Conservation (phyloP, 768 basidiomycete species). For the Gautieria morchelliformis region DNA sequence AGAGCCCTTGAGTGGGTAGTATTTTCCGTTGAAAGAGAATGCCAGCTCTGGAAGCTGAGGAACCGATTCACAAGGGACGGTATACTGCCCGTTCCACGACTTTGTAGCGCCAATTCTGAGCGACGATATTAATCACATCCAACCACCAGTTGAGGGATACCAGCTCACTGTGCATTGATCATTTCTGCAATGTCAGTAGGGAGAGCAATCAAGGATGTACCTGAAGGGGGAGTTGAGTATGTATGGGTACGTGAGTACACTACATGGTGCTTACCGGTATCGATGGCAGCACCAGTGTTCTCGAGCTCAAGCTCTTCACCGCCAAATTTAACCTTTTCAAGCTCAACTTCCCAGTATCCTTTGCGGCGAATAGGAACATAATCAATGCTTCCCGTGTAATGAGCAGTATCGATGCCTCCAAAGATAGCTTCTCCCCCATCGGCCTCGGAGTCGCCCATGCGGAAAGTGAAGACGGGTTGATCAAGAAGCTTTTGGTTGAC, state of each 20-base stretch:
- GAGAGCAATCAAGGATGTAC: conserved; percentile 88
- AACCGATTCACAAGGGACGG: conserved; percentile 80
- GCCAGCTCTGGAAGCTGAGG: conserved; percentile 74
- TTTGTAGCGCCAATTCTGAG: conserved; percentile 79
- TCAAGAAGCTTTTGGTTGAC: conserved; percentile 74
- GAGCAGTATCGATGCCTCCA: conserved; percentile 72
- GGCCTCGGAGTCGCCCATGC: conserved; percentile 72
- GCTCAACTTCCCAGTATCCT: conserved; percentile 98
- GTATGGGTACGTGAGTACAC: background rate
- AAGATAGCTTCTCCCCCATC: conserved; percentile 90
- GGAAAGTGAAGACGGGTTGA: conserved; percentile 88
- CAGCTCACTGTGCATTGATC: conserved; percentile 68
- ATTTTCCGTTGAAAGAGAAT: conserved; percentile 74
- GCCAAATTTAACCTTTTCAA: conserved; percentile 79
- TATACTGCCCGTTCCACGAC: conserved; percentile 94
- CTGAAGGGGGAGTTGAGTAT: conserved; percentile 24
- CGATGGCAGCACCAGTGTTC: conserved; percentile 88
- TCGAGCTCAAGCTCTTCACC: conserved; percentile 83
- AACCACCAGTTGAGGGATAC: background rate
- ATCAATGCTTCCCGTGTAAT: conserved; percentile 69
- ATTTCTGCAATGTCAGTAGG: conserved; percentile 96
- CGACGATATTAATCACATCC: background rate
- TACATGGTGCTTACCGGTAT: conserved; percentile 50
- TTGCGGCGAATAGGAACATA: conserved; percentile 91
- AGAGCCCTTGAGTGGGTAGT: conserved; percentile 66